Evolutionary conservation across 176 grass and related monocot species (phyloP).

Genomic region (Oryza meyeriana): DNA sequence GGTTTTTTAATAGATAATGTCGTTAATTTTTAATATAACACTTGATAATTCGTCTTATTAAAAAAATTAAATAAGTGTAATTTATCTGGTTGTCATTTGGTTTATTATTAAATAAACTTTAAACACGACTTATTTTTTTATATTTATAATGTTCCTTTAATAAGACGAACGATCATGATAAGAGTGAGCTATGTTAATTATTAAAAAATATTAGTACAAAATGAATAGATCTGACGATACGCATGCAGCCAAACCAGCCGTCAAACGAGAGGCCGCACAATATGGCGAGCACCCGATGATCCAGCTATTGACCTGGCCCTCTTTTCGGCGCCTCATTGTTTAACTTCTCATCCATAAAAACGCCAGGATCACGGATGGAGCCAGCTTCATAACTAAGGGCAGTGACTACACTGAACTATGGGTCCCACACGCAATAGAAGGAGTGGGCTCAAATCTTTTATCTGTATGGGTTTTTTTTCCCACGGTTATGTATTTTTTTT

Average conservation of each 20-base stretch:
- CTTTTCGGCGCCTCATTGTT: neutral
- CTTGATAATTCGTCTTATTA: too few relatives aligned
- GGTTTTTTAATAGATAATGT: too few relatives aligned
- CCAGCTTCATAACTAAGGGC: neutral
- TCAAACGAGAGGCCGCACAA: slow-evolving; percentile 36
- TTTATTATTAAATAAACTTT: too few relatives aligned
- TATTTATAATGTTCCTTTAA: too few relatives aligned
- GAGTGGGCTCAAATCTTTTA: neutral
- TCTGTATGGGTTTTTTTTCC: neutral
- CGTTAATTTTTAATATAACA: too few relatives aligned
- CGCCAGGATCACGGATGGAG: neutral
- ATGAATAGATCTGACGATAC: neutral
- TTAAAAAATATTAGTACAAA: too few relatives aligned
- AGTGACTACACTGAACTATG: neutral
- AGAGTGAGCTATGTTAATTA: too few relatives aligned
- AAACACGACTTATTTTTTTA: too few relatives aligned
- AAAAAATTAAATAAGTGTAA: too few relatives aligned
- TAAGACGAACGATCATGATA: too few relatives aligned
- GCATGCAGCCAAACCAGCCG: slow-evolving; percentile 36
- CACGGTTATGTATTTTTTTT: neutral
- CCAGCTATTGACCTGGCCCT: neutral
- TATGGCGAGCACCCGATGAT: neutral
- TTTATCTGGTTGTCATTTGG: too few relatives aligned
- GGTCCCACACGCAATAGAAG: neutral
- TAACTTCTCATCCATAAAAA: neutral